A percentile compares a stretch with the other conserved stretches of the same genome.
Evolutionary conservation across 768 basidiomycete species (phyloP).

Genomic region (Lactifluus rugatus): DNA sequence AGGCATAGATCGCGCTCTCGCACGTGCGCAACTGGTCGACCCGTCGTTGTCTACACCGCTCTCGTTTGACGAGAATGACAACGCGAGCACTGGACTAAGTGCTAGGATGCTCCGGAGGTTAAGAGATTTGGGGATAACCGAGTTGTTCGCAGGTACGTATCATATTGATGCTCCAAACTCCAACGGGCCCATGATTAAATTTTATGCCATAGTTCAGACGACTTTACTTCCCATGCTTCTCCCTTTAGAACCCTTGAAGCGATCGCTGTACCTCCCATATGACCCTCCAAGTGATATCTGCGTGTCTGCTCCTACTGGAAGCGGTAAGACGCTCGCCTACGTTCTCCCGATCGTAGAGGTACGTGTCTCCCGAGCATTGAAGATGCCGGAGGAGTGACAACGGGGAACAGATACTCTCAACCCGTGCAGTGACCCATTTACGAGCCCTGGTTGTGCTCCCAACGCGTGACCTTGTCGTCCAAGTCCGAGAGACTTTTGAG

Average conservation of each 20-base stretch:
- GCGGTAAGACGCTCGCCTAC: constrained; percentile 97
- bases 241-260: constrained; percentile 30
- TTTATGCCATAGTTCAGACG: constrained; percentile 63
- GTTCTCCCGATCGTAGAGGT: constrained; percentile 89
- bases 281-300: constrained; percentile 71
- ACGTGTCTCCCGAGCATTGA: constrained; percentile 5
- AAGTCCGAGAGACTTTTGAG: constrained; percentile 92
- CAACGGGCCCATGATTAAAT: neutral
- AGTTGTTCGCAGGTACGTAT: constrained; percentile 77
- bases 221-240: constrained; percentile 77
- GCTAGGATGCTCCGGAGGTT: constrained; percentile 53
- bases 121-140: constrained; percentile 67
- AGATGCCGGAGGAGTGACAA: neutral
- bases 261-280: constrained; percentile 55
- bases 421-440: constrained; percentile 69
- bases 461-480: constrained; percentile 84
- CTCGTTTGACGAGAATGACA: constrained; percentile 31
- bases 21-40: constrained; percentile 61
- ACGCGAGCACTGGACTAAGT: constrained; percentile 43
- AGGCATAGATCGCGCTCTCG: constrained; percentile 65
- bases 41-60: constrained; percentile 40
- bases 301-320: constrained; percentile 94
- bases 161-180: neutral
- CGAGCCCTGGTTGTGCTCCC: constrained; percentile 87
- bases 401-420: constrained; percentile 51